Conservation (phyloP, 2,329 filamentous ascomycete genomes). For the Zasmidium cellare region DNA sequence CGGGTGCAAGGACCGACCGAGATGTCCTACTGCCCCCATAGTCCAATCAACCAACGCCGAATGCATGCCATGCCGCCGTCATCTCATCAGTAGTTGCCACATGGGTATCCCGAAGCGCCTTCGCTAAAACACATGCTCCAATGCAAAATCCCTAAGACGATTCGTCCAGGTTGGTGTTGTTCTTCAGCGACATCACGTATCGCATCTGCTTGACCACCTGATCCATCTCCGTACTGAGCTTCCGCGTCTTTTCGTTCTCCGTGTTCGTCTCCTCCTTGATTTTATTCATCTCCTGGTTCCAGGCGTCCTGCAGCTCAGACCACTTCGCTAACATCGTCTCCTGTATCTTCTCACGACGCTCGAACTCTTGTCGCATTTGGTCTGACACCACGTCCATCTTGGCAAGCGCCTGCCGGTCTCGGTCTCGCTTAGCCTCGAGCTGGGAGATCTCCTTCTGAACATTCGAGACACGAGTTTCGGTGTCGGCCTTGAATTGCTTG, state of each 20-base stretch:
- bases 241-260: slow-evolving; percentile 57
- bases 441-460: slow-evolving; percentile 51
- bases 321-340: slow-evolving; percentile 61
- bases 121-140: slow-evolving; percentile 8
- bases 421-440: slow-evolving; percentile 56
- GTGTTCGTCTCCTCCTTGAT: slow-evolving; percentile 60
- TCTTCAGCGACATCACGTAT: slow-evolving; percentile 71
- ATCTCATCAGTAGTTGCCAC: slow-evolving; percentile 3
- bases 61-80: slow-evolving; percentile 3
- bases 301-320: slow-evolving; percentile 63
- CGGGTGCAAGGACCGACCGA: background rate
- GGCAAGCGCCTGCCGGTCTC: slow-evolving; percentile 47
- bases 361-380: slow-evolving; percentile 70
- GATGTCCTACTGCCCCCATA: slow-evolving; percentile 1
- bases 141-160: slow-evolving; percentile 1
- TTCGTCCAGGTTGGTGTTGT: slow-evolving; percentile 28
- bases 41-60: background rate
- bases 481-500: slow-evolving; percentile 66
- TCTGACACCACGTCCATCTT: slow-evolving; percentile 69
- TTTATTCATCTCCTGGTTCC: slow-evolving; percentile 60
- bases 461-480: slow-evolving; percentile 53
- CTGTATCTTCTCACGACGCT: slow-evolving; percentile 61
- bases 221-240: slow-evolving; percentile 63
- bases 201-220: slow-evolving; percentile 63
- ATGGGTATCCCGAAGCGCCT: slow-evolving; percentile 2